Conservation (phyloP, 2,329 filamentous ascomycete genomes). For the Aureobasidium sp. region DNA sequence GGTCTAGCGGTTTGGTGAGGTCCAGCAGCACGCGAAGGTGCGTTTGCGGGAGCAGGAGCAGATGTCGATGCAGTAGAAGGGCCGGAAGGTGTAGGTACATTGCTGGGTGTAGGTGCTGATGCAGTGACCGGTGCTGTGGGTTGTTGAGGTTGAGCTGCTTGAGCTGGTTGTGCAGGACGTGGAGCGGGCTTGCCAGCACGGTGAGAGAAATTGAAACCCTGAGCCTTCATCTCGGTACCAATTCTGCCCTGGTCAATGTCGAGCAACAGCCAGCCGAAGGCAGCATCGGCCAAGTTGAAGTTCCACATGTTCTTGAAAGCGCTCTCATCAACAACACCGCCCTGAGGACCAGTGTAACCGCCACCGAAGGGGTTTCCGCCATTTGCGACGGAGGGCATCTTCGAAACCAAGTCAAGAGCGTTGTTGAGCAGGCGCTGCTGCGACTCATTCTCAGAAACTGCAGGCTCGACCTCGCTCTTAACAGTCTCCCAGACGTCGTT, state of each 20-base stretch:
- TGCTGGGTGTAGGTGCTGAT: conserved; percentile 32
- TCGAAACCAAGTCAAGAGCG: conserved; percentile 87
- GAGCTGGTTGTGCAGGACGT: conserved; percentile 31
- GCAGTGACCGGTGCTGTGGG: conserved; percentile 33
- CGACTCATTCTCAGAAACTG: conserved; percentile 85
- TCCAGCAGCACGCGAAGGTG: conserved; percentile 22
- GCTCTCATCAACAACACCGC: conserved; percentile 92
- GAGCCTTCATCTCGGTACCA: conserved; percentile 95
- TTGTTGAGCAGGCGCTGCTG: conserved; percentile 90
- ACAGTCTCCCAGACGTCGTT: conserved; percentile 99
- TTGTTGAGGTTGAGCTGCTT: conserved; percentile 31
- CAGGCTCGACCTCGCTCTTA: conserved; percentile 89
- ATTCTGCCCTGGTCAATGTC: conserved; percentile 95
- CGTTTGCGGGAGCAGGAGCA: conserved; percentile 32
- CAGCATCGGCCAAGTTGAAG: conserved; percentile 95
- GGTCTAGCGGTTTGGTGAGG: conserved; percentile 15
- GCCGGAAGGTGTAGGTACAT: conserved; percentile 32
- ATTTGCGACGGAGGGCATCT: conserved; percentile 93
- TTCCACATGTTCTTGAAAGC: conserved; percentile 99
- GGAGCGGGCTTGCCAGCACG: conserved; percentile 66
- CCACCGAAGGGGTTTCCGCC: conserved; percentile 96
- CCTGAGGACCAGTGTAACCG: conserved; percentile 63
- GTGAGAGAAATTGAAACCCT: conserved; percentile 98
- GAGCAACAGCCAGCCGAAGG: conserved; percentile 90
- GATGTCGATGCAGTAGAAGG: conserved; percentile 20